phyloP scores from a whole-genome alignment of 208 protist genomes.

The Balamuthia mandrillaris region DNA sequence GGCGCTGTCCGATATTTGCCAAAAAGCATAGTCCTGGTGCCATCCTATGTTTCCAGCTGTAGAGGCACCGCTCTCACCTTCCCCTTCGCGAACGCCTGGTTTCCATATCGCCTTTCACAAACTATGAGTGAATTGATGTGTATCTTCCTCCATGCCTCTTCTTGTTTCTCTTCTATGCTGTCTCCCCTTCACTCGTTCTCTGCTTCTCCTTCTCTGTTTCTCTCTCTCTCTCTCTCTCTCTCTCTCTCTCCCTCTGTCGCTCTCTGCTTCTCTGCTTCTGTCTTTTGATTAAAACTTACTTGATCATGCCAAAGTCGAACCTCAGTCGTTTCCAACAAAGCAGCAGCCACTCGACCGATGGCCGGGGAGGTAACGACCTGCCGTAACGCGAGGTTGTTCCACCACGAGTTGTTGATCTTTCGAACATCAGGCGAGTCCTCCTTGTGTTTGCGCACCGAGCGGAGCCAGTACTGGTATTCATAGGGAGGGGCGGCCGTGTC shows the following conservation, averaged over 20 bases:
- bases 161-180: no score
- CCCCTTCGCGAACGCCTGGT: background rate
- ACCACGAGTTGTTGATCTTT: background rate
- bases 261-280: no score
- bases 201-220: no score
- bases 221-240: no score
- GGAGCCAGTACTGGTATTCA: background rate
- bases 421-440: background rate
- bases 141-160: no score
- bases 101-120: background rate
- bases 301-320: constrained; percentile 8
- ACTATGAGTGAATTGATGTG: background rate
- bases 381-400: background rate
- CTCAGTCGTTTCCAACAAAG: background rate
- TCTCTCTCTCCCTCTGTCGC: no score
- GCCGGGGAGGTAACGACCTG: background rate
- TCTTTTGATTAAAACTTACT: background rate
- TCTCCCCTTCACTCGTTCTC: no score
- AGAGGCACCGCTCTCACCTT: background rate
- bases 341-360: background rate
- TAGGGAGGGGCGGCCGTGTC: background rate
- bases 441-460: background rate
- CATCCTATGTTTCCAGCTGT: background rate
- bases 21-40: constrained; percentile 10
- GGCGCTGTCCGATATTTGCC: background rate